Conservation (phyloP, 176 grass and related monocot genomes). For the Cocos nucifera region DNA sequence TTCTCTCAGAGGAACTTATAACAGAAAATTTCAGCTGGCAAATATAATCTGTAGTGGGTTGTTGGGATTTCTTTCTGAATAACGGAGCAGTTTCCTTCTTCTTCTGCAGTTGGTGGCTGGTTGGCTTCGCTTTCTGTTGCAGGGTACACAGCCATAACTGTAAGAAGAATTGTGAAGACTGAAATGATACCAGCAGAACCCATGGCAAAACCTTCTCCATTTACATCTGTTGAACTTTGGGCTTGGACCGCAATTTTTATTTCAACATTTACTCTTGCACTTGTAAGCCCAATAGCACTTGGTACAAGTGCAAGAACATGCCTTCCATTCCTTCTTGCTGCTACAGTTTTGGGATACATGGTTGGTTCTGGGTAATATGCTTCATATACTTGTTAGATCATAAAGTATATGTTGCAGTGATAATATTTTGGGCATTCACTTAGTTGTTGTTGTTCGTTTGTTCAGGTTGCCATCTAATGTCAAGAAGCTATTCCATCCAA, state of each 20-base stretch:
- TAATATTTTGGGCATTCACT: not conserved
- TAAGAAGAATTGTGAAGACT: constrained; percentile 70
- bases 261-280: constrained; percentile 46
- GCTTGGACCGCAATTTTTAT: constrained; percentile 48
- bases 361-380: constrained; percentile 80
- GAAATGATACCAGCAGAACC: constrained; percentile 74
- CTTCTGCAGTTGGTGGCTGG: constrained; percentile 60
- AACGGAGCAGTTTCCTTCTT: not conserved
- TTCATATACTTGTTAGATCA: not conserved
- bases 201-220: constrained; percentile 66
- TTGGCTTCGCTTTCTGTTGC: constrained; percentile 61
- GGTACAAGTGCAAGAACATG: constrained; percentile 73
- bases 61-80: no score
- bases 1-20: no score
- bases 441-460: not conserved
- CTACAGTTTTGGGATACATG: constrained; percentile 85
- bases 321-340: constrained; percentile 72
- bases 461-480: constrained; percentile 63
- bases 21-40: no score
- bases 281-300: constrained; percentile 37
- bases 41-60: no score
- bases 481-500: constrained; percentile 76
- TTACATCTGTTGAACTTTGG: constrained; percentile 41
- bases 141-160: constrained; percentile 58
- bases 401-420: not conserved